These are phyloP conservation scores for Pseudocercospora musae DNA, from an alignment of 2,329 filamentous ascomycete species.

Conservation along the genomic window DNA sequence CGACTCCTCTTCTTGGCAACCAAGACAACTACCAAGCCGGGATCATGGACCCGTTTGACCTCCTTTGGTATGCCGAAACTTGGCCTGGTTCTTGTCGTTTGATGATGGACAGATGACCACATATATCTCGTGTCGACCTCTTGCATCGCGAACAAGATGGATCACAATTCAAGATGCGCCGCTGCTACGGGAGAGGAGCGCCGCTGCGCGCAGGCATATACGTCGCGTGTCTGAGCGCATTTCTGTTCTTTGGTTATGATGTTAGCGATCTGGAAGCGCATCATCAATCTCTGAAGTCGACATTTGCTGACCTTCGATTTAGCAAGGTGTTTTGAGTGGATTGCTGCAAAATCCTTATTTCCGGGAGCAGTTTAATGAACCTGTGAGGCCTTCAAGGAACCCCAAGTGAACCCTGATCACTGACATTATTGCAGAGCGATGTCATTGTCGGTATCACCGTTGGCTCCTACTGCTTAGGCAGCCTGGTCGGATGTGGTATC, in stretches of 20 bases:
- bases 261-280: background rate
- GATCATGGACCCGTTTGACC: background rate
- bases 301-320: background rate
- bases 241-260: conserved; percentile 22
- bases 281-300: background rate
- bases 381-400: too few relatives aligned
- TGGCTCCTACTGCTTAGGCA: conserved; percentile 56
- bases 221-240: conserved; percentile 20
- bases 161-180: conserved; percentile 8
- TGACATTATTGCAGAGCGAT: conserved; percentile 1
- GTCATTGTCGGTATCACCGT: conserved; percentile 37
- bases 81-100: conserved; percentile 6
- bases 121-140: background rate
- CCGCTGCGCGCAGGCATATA: conserved; percentile 21
- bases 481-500: conserved; percentile 54
- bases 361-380: conserved; percentile 21
- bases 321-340: conserved; percentile 22
- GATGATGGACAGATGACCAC: background rate
- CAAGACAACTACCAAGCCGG: conserved; percentile 6
- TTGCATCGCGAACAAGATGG: background rate
- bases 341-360: conserved; percentile 24
- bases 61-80: conserved; percentile 9
- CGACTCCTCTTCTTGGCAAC: conserved; percentile 13
- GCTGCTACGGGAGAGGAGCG: conserved; percentile 21
- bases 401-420: too few relatives aligned